Evolutionary conservation across 176 grass and related monocot genomes (phyloP).

Genomic region (Zizania latifolia): DNA sequence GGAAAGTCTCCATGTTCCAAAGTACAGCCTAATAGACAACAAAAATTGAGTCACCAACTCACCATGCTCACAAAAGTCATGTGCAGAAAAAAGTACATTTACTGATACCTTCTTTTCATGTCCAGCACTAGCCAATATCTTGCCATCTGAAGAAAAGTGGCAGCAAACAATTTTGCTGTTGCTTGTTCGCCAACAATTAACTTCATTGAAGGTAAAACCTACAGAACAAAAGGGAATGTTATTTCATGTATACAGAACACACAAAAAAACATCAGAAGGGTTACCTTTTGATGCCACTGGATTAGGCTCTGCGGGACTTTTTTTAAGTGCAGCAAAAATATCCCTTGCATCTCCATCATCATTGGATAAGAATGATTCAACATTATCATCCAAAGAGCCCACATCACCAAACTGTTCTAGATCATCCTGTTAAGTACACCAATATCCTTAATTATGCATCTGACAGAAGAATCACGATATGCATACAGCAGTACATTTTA

Average conservation of each 20-base stretch:
- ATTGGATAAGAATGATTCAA: conserved; percentile 97
- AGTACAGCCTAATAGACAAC: conserved; percentile 60
- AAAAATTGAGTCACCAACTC: conserved; percentile 1
- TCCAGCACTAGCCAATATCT: conserved; percentile 91
- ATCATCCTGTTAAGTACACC: conserved; percentile 69
- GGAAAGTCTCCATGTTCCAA: conserved; percentile 96
- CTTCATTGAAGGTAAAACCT: conserved; percentile 94
- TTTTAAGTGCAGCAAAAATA: conserved; percentile 86
- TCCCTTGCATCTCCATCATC: conserved; percentile 82
- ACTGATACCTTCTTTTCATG: conserved; percentile 92
- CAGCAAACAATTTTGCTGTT: conserved; percentile 95
- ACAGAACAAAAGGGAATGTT: conserved; percentile 5
- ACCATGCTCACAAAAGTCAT: conserved; percentile 13
- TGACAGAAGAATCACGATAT: conserved; percentile 10
- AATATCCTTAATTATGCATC: conserved; percentile 8
- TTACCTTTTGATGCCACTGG: conserved; percentile 61
- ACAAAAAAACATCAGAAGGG: conserved; percentile 13
- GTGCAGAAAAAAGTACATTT: not conserved
- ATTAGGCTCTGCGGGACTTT: conserved; percentile 61
- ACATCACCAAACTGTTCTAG: conserved; percentile 90
- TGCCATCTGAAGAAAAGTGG: conserved; percentile 92
- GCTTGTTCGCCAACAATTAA: conserved; percentile 74
- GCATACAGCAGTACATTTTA: not conserved
- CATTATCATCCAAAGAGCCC: conserved; percentile 89
- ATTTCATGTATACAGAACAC: not conserved